Conservation (phyloP, 306 rosid genomes). For the Cotoneaster glaucophyllus region DNA sequence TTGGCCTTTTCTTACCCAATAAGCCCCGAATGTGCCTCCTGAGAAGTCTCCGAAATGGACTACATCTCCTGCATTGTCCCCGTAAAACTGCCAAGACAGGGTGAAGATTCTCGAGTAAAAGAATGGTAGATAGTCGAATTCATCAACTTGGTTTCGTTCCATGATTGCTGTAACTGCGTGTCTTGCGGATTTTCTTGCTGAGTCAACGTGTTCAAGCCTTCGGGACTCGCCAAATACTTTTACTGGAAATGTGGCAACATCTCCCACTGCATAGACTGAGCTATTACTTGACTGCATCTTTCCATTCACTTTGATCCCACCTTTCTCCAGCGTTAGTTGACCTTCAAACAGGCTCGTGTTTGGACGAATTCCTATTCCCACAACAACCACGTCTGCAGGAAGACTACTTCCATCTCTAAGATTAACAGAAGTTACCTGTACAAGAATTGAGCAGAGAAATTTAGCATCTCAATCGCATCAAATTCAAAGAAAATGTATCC, state of each 20-base stretch:
- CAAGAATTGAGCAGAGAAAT: slow-evolving; percentile 3
- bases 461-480: neutral
- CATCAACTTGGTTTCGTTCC: slow-evolving; percentile 57
- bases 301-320: slow-evolving; percentile 97
- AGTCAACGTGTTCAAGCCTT: slow-evolving; percentile 93
- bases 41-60: slow-evolving; percentile 80
- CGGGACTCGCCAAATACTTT: slow-evolving; percentile 79
- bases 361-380: slow-evolving; percentile 98
- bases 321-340: slow-evolving; percentile 91
- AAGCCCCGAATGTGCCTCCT: slow-evolving; percentile 76
- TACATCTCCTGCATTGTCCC: slow-evolving; percentile 77
- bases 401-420: slow-evolving; percentile 74
- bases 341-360: slow-evolving; percentile 94
- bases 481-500: neutral
- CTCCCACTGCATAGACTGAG: slow-evolving; percentile 89
- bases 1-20: slow-evolving; percentile 77
- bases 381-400: slow-evolving; percentile 82
- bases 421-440: slow-evolving; percentile 76
- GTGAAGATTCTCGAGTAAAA: slow-evolving; percentile 93
- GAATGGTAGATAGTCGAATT: slow-evolving; percentile 85
- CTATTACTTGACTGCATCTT: slow-evolving; percentile 78
- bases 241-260: slow-evolving; percentile 95
- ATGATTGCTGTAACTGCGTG: slow-evolving; percentile 73
- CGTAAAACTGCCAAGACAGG: slow-evolving; percentile 94
- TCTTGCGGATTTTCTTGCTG: slow-evolving; percentile 77